A percentile compares a stretch with the other conserved stretches of the same genome.
Evolutionary conservation across 78 protist species (phyloP).

Genomic region (Cavenderia fasciculata): DNA sequence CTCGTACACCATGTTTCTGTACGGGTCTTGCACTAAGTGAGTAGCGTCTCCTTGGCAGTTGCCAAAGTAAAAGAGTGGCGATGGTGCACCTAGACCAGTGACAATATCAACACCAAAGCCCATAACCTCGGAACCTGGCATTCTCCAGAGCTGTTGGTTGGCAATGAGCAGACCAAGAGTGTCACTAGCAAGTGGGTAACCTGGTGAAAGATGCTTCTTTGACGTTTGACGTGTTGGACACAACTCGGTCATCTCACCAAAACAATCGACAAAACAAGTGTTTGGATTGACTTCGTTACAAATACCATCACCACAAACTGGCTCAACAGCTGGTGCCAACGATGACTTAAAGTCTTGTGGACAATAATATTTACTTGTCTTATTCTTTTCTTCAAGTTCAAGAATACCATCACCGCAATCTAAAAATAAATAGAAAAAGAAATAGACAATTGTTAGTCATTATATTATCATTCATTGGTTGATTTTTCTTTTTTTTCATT

Average conservation of each 20-base stretch:
- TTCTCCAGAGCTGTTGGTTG: neutral
- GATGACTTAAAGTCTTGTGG: no score
- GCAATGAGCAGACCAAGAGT: neutral
- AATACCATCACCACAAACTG: neutral
- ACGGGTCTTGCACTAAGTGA: neutral
- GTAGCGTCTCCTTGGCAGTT: neutral
- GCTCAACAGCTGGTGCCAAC: no score
- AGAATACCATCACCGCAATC: constrained; percentile 3
- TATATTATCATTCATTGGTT: no score
- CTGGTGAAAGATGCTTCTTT: constrained; percentile 1
- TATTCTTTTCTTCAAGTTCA: neutral
- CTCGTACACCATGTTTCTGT: neutral
- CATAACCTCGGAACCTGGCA: neutral
- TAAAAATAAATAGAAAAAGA: neutral
- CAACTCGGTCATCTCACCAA: neutral
- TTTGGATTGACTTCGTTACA: constrained; percentile 14
- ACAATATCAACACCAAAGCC: neutral
- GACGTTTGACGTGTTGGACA: neutral
- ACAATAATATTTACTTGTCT: no score
- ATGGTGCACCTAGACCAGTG: neutral
- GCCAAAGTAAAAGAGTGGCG: neutral
- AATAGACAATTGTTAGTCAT: no score
- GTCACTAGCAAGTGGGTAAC: neutral
- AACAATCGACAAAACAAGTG: neutral
- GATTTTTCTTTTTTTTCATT: no score